Base-by-base conservation (phyloP, 192 early-diverging fungal genomes). In the Linnemannia hyalina region DNA sequence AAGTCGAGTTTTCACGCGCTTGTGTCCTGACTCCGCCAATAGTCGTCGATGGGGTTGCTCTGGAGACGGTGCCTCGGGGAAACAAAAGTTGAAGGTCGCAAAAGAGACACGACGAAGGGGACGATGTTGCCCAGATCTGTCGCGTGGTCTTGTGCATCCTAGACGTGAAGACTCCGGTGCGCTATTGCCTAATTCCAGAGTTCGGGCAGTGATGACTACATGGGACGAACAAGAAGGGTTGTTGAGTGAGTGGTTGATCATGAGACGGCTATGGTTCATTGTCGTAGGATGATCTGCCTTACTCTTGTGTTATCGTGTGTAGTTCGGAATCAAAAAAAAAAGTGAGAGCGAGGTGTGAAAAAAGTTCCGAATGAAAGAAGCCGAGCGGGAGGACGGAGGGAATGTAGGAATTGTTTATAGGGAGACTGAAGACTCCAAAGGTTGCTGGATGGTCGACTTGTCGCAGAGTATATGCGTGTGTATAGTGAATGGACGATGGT, bases 91-190 rank as follows among this genome's bases (percentile, higher is more conserved):
- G 84, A 38, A 86, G 60, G 70, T 86, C 84, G 74, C 84, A 86
- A 74, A 86, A 81, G 75, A 81, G 35, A 60, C 80, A 71, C n/a
- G 75, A 71, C 38, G 81, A 82, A 29, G 80, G 72, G 73, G 82
- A 79, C 35, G 78, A 80, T 15, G 74, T 69, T 54, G 83, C 55
- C 83, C 83, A 86, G 75, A 86, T 86, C 79, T 80, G 84, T 65
- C 84, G 69, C 26, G 84, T 81, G 38, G 84, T 75, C 79, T 77
- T 86, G 79, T 86, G 84, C 84, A 86, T 86, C 40, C 73, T 70
- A 15, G 54, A 57, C 73, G 60, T 35, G 26, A 63, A 63, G 29
- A 32, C 29, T 65, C 60, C 26, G 26, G 10, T 20, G 42, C 32
- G n/a, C 9, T 46, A 20, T 35, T 70, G 36, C 40, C 38, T 18